Conservation (phyloP, 2,329 filamentous ascomycete genomes). For the Claviceps capensis region DNA sequence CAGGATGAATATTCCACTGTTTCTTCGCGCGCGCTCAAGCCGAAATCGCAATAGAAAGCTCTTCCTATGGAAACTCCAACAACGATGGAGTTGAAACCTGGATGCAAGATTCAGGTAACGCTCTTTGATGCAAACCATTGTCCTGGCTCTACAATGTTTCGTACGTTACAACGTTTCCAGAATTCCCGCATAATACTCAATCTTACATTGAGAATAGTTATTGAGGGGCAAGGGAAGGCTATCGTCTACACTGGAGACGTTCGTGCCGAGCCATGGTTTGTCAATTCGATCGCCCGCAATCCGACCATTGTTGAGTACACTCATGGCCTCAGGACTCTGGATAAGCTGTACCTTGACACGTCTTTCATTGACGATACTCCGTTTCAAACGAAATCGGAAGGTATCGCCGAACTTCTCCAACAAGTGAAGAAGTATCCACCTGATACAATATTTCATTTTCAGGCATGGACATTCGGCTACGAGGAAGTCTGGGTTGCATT, state of each 20-base stretch:
- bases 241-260: slow-evolving; percentile 85
- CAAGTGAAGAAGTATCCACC: slow-evolving; percentile 55
- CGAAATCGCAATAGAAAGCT: slow-evolving; percentile 40
- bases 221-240: slow-evolving; percentile 59
- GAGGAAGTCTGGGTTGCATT: slow-evolving; percentile 85
- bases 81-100: slow-evolving; percentile 56
- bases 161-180: slow-evolving; percentile 22
- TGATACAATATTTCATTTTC: slow-evolving; percentile 70
- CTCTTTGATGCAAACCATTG: slow-evolving; percentile 90
- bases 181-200: not conserved
- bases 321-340: slow-evolving; percentile 49
- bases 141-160: slow-evolving; percentile 79
- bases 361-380: slow-evolving; percentile 44
- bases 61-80: slow-evolving; percentile 74
- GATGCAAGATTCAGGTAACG: slow-evolving; percentile 61
- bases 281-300: slow-evolving; percentile 56
- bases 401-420: slow-evolving; percentile 56
- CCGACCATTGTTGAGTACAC: slow-evolving; percentile 66
- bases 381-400: slow-evolving; percentile 56
- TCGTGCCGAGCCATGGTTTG: slow-evolving; percentile 75
- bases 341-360: slow-evolving; percentile 82
- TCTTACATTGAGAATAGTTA: slow-evolving; percentile 32
- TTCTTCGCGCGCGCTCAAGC: not conserved
- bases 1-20: not conserved
- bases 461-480: slow-evolving; percentile 81